Evolutionary conservation across 345 rosid genomes (phyloP), one percentile per base, ranked within the genome.

Genomic region (Euphorbia tirucalli): DNA sequence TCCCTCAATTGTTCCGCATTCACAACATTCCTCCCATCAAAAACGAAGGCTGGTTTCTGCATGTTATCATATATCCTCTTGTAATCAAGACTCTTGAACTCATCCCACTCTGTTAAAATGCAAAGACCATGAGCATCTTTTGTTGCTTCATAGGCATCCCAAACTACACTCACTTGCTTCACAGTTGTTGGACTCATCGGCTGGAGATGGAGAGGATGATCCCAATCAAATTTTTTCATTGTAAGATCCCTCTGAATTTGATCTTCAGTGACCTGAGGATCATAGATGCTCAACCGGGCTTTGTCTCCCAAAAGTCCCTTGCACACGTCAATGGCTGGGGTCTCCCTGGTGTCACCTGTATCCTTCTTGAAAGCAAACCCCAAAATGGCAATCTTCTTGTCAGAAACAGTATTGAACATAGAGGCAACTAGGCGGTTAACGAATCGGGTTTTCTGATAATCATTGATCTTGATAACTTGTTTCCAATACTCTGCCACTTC

Each of bases 401-500:
- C 83, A 6, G 97, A 82, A 70, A 90, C 96, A 0, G 96, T 88
- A 86, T 92, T 92, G 59, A 92, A 92, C 97, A 93, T 93, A 0
- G 97, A 93, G 31, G 97, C 73, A 59, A 93, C 96, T 13, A 90
- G 76, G 24, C 94, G 93, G 85, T 90, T 93, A 65, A 90, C 97
- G 8, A 93, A 93, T 15, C 97, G 81, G 83, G 77, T 87, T 82
- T 93, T 90, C 83, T 90, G 96, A 52, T 92, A 90, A 69, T 92
- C 96, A 66, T 92, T 92, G 86, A 93, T 84, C 89, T 93, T 93
- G 78, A 93, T 93, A 69, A 90, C 97, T 75, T 90, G 97, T 77
- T 89, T 90, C 97, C 96, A 92, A 87, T 92, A 92, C 79, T 92
- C 92, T 2, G 97, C 94, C 41, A 90, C 96, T 79, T 92, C 97